These are phyloP conservation scores for Xanthoceras sorbifolium DNA, from an alignment of 345 rosid genomes.

Conservation along the genomic window DNA sequence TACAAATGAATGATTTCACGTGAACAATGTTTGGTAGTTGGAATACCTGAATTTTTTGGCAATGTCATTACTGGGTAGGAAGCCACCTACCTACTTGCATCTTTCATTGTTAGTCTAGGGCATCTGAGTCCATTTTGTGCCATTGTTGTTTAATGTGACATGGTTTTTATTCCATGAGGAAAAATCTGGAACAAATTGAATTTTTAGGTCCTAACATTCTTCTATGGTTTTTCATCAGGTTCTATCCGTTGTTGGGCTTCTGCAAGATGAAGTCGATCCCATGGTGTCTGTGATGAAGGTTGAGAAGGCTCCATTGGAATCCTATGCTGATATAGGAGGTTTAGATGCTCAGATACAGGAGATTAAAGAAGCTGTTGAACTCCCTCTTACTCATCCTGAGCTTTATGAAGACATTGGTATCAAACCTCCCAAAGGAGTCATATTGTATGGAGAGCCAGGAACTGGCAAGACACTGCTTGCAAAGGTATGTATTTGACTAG, in stretches of 20 bases:
- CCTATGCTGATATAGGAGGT: slow-evolving; percentile 99
- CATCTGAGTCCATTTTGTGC: background rate
- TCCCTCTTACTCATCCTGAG: slow-evolving; percentile 97
- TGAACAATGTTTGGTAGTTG: too few relatives aligned
- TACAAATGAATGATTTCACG: too few relatives aligned
- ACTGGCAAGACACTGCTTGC: slow-evolving; percentile 99
- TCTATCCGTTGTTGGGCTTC: slow-evolving; percentile 93
- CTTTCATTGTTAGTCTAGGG: background rate
- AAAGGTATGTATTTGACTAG: slow-evolving; percentile 50
- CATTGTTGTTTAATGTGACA: background rate
- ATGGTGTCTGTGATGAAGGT: slow-evolving; percentile 99
- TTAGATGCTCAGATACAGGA: slow-evolving; percentile 99
- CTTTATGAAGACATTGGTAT: slow-evolving; percentile 98
- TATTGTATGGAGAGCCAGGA: slow-evolving; percentile 98
- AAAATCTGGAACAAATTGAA: background rate
- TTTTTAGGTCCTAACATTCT: background rate
- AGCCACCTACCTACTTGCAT: background rate
- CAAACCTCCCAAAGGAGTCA: slow-evolving; percentile 98
- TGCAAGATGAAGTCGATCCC: slow-evolving; percentile 98
- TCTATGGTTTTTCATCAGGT: slow-evolving; percentile 45
- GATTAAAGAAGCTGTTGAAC: slow-evolving; percentile 99
- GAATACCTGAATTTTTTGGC: too few relatives aligned
- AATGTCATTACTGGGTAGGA: too few relatives aligned
- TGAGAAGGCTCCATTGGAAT: slow-evolving; percentile 97
- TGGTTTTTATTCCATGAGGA: background rate